Conservation (phyloP, 345 rosid genomes). For the Pistacia vera region DNA sequence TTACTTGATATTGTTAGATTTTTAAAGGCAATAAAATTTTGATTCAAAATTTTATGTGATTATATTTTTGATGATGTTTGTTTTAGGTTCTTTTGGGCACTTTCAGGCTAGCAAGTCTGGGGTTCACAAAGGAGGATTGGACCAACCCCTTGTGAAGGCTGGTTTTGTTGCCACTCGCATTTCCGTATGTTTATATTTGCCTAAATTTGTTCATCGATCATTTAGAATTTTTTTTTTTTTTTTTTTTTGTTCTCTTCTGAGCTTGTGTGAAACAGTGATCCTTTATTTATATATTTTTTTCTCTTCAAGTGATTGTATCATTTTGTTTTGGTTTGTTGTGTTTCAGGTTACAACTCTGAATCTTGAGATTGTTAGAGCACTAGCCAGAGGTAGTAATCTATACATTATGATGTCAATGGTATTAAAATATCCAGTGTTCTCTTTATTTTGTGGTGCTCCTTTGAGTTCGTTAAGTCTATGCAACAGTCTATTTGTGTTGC, state of each 20-base stretch:
- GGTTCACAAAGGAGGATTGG: constrained; percentile 90
- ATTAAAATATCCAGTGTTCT: background rate
- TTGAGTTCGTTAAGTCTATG: background rate
- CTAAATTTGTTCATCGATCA: background rate
- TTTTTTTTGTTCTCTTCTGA: no score
- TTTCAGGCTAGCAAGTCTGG: constrained; percentile 96
- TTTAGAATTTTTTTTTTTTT: background rate
- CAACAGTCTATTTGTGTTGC: background rate
- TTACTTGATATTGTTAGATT: background rate
- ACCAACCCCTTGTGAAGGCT: constrained; percentile 73
- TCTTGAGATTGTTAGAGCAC: constrained; percentile 89
- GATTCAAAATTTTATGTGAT: background rate
- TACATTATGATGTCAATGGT: constrained; percentile 4
- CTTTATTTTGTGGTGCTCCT: background rate
- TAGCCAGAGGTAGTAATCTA: constrained; percentile 72
- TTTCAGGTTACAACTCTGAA: constrained; percentile 82
- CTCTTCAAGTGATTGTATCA: background rate
- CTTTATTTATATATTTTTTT: no score
- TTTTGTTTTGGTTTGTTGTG: constrained; percentile 6
- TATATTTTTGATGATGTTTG: constrained; percentile 1
- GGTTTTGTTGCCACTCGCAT: constrained; percentile 95
- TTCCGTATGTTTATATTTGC: constrained; percentile 54
- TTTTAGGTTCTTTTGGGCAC: constrained; percentile 93
- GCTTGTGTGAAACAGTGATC: background rate
- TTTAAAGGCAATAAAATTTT: background rate